Conservation (phyloP, 2,329 filamentous ascomycete species). For the Talaromyces funiculosus region DNA sequence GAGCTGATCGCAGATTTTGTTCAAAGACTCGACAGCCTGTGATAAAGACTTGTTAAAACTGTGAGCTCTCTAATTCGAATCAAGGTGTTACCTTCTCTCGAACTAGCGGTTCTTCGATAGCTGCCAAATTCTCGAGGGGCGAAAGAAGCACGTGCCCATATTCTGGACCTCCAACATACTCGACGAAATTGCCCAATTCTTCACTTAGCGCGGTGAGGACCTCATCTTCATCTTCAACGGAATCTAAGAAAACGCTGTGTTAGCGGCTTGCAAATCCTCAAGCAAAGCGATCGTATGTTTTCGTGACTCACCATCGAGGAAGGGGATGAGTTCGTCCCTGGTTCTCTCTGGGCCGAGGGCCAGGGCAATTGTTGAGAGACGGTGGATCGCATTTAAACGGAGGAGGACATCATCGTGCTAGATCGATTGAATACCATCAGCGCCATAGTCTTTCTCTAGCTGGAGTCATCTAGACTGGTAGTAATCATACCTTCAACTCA, state of each 20-base stretch:
- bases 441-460: neutral
- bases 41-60: slow-evolving; percentile 10
- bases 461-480: neutral
- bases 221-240: slow-evolving; percentile 97
- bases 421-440: neutral
- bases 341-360: slow-evolving; percentile 94
- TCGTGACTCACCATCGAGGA: slow-evolving; percentile 79
- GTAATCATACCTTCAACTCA: slow-evolving; percentile 80
- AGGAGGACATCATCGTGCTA: slow-evolving; percentile 98
- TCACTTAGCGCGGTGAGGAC: slow-evolving; percentile 95
- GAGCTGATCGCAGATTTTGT: slow-evolving; percentile 95
- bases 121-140: slow-evolving; percentile 93
- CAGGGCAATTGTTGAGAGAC: slow-evolving; percentile 95
- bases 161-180: slow-evolving; percentile 92
- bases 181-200: slow-evolving; percentile 92
- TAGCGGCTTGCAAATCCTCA: neutral
- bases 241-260: slow-evolving; percentile 57
- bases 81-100: slow-evolving; percentile 75
- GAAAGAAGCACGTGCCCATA: slow-evolving; percentile 94
- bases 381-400: slow-evolving; percentile 96
- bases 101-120: slow-evolving; percentile 96
- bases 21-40: slow-evolving; percentile 95
- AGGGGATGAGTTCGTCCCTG: slow-evolving; percentile 96
- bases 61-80: slow-evolving; percentile 6
- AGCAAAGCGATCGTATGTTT: neutral